Percentiles rank a stretch among this genome's conserved stretches.
Evolutionary conservation across 768 basidiomycete genomes (phyloP).

Genomic region (Mycena metata): DNA sequence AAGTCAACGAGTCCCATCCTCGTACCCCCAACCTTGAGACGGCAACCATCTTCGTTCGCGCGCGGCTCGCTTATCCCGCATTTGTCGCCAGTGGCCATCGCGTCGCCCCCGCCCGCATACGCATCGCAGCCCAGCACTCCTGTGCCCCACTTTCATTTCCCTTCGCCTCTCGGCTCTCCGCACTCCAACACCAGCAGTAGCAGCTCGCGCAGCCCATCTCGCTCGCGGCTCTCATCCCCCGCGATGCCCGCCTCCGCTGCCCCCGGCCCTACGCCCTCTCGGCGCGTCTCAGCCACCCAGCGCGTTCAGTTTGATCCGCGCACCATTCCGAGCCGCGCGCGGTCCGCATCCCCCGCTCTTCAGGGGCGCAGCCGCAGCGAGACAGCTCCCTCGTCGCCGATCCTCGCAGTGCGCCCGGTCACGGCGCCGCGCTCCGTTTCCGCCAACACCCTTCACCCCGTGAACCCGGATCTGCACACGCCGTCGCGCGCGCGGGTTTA

Average conservation of each 20-base stretch:
- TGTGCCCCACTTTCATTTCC: conserved; percentile 18
- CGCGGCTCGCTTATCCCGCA: conserved; percentile 37
- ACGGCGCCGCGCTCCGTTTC: conserved; percentile 36
- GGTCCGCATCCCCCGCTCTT: neutral
- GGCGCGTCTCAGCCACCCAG: neutral
- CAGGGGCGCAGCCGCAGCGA: conserved; percentile 23
- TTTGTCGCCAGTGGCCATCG: conserved; percentile 28
- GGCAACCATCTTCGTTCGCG: conserved; percentile 31
- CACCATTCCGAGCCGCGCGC: conserved; percentile 3
- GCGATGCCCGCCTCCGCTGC: conserved; percentile 14
- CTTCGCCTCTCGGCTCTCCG: conserved; percentile 28
- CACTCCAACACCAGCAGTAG: conserved; percentile 3
- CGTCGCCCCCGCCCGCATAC: conserved; percentile 37
- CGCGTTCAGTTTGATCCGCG: conserved; percentile 19
- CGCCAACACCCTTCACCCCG: conserved; percentile 33
- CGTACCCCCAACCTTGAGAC: conserved; percentile 11
- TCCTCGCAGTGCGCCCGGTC: conserved; percentile 28
- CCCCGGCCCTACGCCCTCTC: neutral
- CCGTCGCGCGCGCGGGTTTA: conserved; percentile 34
- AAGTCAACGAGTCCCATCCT: conserved; percentile 8
- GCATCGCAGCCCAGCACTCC: conserved; percentile 28
- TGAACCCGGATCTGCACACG: conserved; percentile 5
- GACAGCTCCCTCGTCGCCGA: conserved; percentile 7
- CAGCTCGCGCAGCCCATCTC: conserved; percentile 10
- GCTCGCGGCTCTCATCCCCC: neutral